These are phyloP conservation scores for Trichoderma sp. DNA, from an alignment of 2,329 filamentous ascomycete genomes.

Conservation along the genomic window DNA sequence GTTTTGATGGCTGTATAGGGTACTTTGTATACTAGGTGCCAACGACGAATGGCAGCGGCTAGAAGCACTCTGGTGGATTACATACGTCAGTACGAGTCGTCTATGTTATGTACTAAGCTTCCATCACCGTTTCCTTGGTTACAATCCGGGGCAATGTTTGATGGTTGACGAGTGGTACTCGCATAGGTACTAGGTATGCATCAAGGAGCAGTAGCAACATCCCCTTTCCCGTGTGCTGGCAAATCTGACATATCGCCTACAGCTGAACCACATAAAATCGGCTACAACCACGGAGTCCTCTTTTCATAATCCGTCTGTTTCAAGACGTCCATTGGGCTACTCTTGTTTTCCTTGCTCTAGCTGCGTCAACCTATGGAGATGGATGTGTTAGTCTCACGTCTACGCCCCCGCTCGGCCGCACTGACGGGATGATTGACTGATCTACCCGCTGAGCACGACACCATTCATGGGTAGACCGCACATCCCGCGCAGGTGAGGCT, in stretches of 20 bases:
- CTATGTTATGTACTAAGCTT: not conserved
- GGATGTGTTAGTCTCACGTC: not conserved
- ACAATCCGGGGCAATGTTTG: not conserved
- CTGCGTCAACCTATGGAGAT: not conserved
- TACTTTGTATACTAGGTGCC: not conserved
- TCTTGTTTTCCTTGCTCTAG: not conserved
- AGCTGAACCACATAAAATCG: not conserved
- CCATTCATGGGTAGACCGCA: not conserved
- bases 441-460: slow-evolving; percentile 16
- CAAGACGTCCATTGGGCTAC: not conserved
- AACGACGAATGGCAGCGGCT: not conserved
- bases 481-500: not conserved
- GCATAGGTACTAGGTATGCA: not conserved
- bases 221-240: not conserved
- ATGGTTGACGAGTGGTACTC: not conserved
- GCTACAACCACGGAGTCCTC: not conserved
- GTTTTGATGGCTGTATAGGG: not conserved
- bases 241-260: slow-evolving; percentile 25
- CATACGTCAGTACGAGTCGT: not conserved
- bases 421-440: slow-evolving; percentile 15
- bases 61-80: not conserved
- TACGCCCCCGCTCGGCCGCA: not conserved
- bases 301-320: not conserved
- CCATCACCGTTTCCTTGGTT: not conserved
- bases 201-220: not conserved